Conservation (phyloP, 2,329 filamentous ascomycete genomes). For the Neofusicoccum cordaticola region DNA sequence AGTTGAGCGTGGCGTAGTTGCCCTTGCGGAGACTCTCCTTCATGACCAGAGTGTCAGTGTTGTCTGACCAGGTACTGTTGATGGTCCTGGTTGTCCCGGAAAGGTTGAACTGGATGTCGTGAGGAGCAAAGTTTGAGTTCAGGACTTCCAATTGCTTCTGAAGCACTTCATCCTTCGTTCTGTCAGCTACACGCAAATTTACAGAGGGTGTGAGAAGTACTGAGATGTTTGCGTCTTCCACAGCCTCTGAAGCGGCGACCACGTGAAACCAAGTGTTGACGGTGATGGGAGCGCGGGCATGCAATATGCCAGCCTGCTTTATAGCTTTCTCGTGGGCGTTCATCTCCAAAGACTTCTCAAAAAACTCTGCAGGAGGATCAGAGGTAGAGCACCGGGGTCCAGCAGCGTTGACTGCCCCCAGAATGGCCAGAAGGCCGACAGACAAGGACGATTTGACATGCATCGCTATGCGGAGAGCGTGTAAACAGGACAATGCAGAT, state of each 20-base stretch:
- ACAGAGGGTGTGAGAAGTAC: neutral
- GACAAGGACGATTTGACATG: no score
- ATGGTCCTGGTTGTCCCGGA: neutral
- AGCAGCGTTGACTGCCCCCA: no score
- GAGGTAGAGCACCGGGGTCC: no score
- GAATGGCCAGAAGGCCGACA: no score
- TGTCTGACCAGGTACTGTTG: neutral
- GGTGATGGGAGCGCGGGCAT: no score
- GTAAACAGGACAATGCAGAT: no score
- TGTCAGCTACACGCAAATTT: neutral
- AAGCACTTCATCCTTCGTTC: neutral
- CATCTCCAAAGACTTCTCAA: no score
- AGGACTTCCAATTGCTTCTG: neutral
- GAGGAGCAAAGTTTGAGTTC: neutral
- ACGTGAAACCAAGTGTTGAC: no score
- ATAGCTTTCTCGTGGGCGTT: no score
- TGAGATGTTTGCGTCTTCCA: neutral
- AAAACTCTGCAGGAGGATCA: no score
- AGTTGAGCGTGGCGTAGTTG: constrained; percentile 27
- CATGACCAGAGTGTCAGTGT: constrained; percentile 17
- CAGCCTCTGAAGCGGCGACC: neutral
- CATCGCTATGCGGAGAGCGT: no score
- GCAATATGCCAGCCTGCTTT: no score
- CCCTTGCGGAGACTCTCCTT: constrained; percentile 24
- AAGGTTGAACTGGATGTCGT: neutral